A percentile compares a stretch with the other conserved stretches of the same genome.
phyloP scores from a whole-genome alignment of 2,329 filamentous ascomycete species.

The Didymella glomerata region DNA sequence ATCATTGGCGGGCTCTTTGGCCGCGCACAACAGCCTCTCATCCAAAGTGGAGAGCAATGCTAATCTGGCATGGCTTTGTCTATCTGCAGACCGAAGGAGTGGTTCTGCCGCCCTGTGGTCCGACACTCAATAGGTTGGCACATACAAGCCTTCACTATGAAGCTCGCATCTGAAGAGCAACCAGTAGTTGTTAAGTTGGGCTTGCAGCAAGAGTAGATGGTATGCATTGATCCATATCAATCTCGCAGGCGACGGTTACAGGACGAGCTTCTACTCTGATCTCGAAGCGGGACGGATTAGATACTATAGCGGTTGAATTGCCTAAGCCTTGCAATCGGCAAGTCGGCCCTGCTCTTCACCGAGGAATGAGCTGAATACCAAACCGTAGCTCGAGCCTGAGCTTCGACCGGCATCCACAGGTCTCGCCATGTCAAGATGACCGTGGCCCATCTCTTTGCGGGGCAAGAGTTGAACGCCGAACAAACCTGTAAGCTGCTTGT shows the following conservation, averaged over 20 bases:
- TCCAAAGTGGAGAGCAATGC: not conserved
- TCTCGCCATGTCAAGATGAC: not conserved
- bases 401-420: not conserved
- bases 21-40: not conserved
- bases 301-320: not conserved
- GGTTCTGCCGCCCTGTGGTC: slow-evolving; percentile 3
- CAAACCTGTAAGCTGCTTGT: not conserved
- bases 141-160: not conserved
- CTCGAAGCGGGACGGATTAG: not conserved
- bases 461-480: not conserved
- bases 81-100: not conserved
- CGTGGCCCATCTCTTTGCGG: not conserved
- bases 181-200: not conserved
- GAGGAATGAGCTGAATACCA: too few relatives aligned
- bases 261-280: not conserved
- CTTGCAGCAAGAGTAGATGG: not conserved
- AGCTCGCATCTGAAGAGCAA: not conserved
- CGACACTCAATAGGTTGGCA: not conserved
- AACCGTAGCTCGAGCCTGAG: not conserved
- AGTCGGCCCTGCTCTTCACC: not conserved
- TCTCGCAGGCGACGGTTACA: not conserved
- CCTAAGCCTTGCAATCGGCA: not conserved
- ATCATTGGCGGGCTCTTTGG: slow-evolving; percentile 5
- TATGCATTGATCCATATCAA: not conserved
- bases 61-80: not conserved